These are phyloP conservation scores for Nothophoma quercina DNA, from an alignment of 2,329 filamentous ascomycete species.

Conservation along the genomic window DNA sequence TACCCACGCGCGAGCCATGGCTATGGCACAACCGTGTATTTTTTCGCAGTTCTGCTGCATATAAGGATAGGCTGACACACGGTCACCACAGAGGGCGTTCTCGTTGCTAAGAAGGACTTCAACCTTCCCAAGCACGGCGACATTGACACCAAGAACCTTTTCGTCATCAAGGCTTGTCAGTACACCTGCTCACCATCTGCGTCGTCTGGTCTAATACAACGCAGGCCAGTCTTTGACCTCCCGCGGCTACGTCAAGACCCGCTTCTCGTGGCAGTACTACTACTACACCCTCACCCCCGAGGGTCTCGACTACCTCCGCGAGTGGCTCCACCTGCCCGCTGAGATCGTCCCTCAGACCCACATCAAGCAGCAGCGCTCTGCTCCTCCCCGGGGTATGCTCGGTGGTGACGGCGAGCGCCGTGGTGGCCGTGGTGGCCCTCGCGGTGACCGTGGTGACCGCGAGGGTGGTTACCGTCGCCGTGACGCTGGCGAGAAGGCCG, in stretches of 20 bases:
- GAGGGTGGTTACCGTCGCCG: slow-evolving; percentile 85
- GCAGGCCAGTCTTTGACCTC: slow-evolving; percentile 89
- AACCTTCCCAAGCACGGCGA: slow-evolving; percentile 97
- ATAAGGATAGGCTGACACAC: slow-evolving; percentile 54
- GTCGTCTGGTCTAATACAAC: slow-evolving; percentile 22
- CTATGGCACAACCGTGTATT: slow-evolving; percentile 48
- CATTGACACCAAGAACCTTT: slow-evolving; percentile 99
- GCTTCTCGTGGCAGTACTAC: slow-evolving; percentile 81
- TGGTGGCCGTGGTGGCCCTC: slow-evolving; percentile 79
- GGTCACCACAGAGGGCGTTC: slow-evolving; percentile 70
- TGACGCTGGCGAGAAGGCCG: slow-evolving; percentile 65
- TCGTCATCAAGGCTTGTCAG: slow-evolving; percentile 90
- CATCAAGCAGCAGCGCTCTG: slow-evolving; percentile 99
- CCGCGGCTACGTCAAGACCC: slow-evolving; percentile 98
- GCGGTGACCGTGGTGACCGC: slow-evolving; percentile 66
- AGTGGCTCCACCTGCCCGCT: slow-evolving; percentile 99
- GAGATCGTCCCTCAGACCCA: slow-evolving; percentile 99
- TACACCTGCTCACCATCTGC: slow-evolving; percentile 12
- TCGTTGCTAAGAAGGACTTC: slow-evolving; percentile 99
- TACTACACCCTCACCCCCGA: slow-evolving; percentile 99
- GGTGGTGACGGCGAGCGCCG: slow-evolving; percentile 80
- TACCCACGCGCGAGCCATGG: slow-evolving; percentile 42
- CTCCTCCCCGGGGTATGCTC: slow-evolving; percentile 98
- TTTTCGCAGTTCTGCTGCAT: slow-evolving; percentile 44
- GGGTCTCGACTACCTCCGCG: slow-evolving; percentile 99